A percentile compares a stretch with the other conserved stretches of the same genome.
phyloP scores from a whole-genome alignment of 768 basidiomycete species.

The Lenzites betulinus region DNA sequence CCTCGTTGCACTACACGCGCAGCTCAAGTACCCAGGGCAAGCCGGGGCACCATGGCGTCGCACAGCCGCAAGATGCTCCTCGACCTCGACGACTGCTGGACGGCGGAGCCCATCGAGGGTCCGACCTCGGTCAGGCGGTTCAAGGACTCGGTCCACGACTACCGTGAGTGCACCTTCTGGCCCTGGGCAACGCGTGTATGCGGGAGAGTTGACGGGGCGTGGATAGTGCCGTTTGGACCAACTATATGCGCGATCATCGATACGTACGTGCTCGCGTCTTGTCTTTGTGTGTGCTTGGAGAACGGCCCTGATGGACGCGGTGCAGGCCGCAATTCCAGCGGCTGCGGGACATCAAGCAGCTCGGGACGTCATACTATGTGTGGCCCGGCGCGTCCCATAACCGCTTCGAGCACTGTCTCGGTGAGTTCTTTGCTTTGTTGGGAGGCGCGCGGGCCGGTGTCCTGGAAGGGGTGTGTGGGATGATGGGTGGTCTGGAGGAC shows the following conservation, averaged over 20 bases:
- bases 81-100: constrained; percentile 18
- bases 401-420: constrained; percentile 84
- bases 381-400: constrained; percentile 81
- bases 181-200: background rate
- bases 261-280: constrained; percentile 50
- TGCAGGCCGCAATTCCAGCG: constrained; percentile 75
- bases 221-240: constrained; percentile 35
- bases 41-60: background rate
- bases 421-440: constrained; percentile 39
- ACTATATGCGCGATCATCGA: constrained; percentile 59
- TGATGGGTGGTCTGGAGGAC: background rate
- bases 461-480: background rate
- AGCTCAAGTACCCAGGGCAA: background rate
- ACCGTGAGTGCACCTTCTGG: constrained; percentile 31
- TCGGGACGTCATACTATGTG: constrained; percentile 74
- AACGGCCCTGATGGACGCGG: background rate
- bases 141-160: constrained; percentile 33
- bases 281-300: background rate
- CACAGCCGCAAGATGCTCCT: constrained; percentile 19
- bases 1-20: constrained; percentile 1
- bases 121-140: constrained; percentile 19
- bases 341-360: constrained; percentile 74
- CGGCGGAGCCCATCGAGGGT: constrained; percentile 4
- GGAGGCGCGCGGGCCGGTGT: background rate
- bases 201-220: too few relatives aligned